Percentiles rank a stretch among this genome's conserved stretches.
These are phyloP conservation scores for Hemisphaericaspora subhashii DNA, from an alignment of 1,139 yeast genomes.

Conservation along the genomic window DNA sequence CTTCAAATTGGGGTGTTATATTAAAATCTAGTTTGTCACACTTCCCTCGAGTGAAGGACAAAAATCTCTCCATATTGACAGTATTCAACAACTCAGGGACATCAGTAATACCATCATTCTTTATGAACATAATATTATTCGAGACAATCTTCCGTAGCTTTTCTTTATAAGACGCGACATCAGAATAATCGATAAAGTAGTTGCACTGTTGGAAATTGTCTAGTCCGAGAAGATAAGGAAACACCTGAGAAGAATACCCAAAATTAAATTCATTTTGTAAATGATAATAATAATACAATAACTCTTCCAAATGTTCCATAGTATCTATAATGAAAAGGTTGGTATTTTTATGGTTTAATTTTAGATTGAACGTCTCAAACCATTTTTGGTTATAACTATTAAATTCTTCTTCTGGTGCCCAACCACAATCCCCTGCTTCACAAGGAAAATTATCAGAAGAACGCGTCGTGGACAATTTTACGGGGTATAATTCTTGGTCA, in stretches of 20 bases:
- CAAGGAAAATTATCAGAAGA: background rate
- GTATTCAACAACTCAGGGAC: conserved; percentile 23
- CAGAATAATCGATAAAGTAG: conserved; percentile 16
- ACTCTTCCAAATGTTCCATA: conserved; percentile 15
- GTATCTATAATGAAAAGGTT: conserved; percentile 16
- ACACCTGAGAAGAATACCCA: conserved; percentile 18
- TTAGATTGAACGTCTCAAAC: conserved; percentile 15
- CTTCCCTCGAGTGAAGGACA: conserved; percentile 10
- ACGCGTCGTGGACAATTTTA: background rate
- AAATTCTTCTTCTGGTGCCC: background rate
- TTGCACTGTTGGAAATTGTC: conserved; percentile 28
- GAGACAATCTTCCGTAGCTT: background rate
- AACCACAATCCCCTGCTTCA: background rate
- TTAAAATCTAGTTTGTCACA: background rate
- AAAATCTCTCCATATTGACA: conserved; percentile 21
- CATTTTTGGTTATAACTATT: conserved; percentile 4
- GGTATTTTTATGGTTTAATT: conserved; percentile 11
- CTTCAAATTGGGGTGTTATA: conserved; percentile 1
- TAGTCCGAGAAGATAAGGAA: conserved; percentile 42
- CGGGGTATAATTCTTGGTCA: background rate
- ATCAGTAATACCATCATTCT: conserved; percentile 9
- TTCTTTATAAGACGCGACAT: conserved; percentile 8
- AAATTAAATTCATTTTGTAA: conserved; percentile 19
- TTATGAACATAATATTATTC: conserved; percentile 21
- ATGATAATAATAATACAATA: conserved; percentile 30